These are phyloP conservation scores for Spathaspora boniae DNA, from an alignment of 805 yeast genomes.

Conservation along the genomic window DNA sequence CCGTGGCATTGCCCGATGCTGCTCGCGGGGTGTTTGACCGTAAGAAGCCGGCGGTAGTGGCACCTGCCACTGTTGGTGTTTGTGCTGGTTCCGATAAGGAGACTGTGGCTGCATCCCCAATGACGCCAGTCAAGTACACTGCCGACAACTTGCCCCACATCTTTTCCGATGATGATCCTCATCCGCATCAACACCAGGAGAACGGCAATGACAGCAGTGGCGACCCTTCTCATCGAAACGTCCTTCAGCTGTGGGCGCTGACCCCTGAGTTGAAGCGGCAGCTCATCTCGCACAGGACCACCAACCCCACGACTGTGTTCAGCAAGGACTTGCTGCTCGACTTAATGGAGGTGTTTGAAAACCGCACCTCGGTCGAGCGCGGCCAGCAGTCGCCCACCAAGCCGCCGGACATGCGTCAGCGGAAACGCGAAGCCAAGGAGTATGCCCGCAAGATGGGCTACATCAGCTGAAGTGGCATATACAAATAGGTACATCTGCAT, in stretches of 20 bases:
- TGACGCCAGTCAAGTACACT: constrained; percentile 8
- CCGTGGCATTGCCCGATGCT: constrained; percentile 36
- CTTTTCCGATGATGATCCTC: constrained; percentile 38
- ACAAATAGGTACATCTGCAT: constrained; percentile 6
- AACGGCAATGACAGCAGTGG: too few species aligned
- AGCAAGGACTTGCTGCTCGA: constrained; percentile 69
- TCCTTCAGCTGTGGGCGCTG: constrained; percentile 37
- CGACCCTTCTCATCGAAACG: constrained; percentile 14
- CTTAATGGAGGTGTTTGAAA: constrained; percentile 64
- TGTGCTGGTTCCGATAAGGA: too few species aligned
- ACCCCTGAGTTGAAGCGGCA: constrained; percentile 31
- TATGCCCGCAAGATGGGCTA: constrained; percentile 49
- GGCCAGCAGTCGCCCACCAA: constrained; percentile 53
- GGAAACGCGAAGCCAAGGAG: constrained; percentile 37
- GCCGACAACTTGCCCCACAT: constrained; percentile 35
- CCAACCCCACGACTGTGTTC: constrained; percentile 68
- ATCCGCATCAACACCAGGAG: too few species aligned
- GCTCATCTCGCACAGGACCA: constrained; percentile 23
- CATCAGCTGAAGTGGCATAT: constrained; percentile 1
- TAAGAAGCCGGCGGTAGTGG: not conserved
- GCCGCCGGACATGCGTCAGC: constrained; percentile 37
- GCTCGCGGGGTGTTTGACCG: constrained; percentile 24
- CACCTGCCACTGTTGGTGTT: too few species aligned
- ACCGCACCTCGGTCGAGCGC: constrained; percentile 48
- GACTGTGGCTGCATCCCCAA: not conserved